Evolutionary conservation across 345 rosid species (phyloP).

Genomic region (Nephelium lappaceum): DNA sequence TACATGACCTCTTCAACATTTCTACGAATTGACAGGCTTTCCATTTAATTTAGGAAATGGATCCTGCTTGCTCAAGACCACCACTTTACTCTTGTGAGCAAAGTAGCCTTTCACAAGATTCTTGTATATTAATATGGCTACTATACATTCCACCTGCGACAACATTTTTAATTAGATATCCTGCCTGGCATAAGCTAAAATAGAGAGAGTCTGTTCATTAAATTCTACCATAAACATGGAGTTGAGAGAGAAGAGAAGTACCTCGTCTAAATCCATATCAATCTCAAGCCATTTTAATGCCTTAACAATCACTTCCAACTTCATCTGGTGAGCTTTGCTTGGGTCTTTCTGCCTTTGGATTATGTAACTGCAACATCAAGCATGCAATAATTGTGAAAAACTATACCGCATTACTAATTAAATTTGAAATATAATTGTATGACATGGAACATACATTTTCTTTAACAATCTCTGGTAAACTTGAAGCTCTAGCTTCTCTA

Average conservation of each 20-base stretch:
- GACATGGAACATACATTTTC: constrained; percentile 67
- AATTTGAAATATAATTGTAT: not conserved
- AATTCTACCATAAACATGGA: constrained; percentile 1
- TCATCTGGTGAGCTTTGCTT: constrained; percentile 92
- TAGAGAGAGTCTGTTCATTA: not conserved
- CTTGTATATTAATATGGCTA: constrained; percentile 84
- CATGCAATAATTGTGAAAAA: constrained; percentile 4
- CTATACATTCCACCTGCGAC: constrained; percentile 83
- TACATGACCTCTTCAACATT: not conserved
- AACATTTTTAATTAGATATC: not conserved
- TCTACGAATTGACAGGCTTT: constrained; percentile 74
- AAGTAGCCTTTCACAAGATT: constrained; percentile 89
- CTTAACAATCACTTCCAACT: constrained; percentile 86
- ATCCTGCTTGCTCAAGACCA: constrained; percentile 95
- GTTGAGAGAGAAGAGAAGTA: constrained; percentile 17
- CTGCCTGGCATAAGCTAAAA: not conserved
- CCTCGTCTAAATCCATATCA: constrained; percentile 97
- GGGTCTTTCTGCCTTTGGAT: constrained; percentile 86
- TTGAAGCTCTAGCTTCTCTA: constrained; percentile 98
- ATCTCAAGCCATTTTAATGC: constrained; percentile 91
- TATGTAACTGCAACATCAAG: constrained; percentile 56
- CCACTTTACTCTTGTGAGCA: constrained; percentile 95
- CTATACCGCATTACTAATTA: not conserved
- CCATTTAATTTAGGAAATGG: constrained; percentile 88
- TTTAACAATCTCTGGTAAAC: constrained; percentile 89